A percentile compares a stretch with the other conserved stretches of the same genome.
These are phyloP conservation scores for Ceratocystis colombiana DNA, from an alignment of 2,329 filamentous ascomycete species.

Conservation along the genomic window DNA sequence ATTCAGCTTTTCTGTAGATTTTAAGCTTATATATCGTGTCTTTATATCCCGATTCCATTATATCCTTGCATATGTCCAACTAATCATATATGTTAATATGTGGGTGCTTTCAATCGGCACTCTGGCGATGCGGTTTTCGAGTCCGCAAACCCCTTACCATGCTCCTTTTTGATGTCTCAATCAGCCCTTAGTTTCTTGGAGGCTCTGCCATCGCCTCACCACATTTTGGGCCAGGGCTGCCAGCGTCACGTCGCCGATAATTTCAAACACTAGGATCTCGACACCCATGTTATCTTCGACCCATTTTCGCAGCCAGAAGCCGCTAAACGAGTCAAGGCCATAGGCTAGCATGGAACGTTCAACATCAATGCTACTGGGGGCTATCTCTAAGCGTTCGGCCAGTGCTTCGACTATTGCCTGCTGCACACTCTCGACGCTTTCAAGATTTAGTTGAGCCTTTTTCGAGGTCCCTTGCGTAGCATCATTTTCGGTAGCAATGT, in stretches of 20 bases:
- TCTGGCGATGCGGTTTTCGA: too few species aligned
- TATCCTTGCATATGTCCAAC: too few species aligned
- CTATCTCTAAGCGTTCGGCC: constrained; percentile 37
- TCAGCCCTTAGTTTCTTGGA: not conserved
- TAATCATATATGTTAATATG: too few species aligned
- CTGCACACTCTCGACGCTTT: constrained; percentile 33
- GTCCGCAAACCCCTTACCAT: not conserved
- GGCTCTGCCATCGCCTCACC: constrained; percentile 30
- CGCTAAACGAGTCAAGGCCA: constrained; percentile 45
- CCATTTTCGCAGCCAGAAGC: constrained; percentile 45
- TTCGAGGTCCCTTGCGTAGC: constrained; percentile 27
- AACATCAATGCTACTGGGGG: constrained; percentile 38
- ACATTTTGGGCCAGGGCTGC: constrained; percentile 34
- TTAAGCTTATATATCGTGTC: too few species aligned
- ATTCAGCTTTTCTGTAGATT: too few species aligned
- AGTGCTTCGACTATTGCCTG: constrained; percentile 29
- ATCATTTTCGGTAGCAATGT: not conserved
- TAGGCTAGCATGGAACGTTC: constrained; percentile 37
- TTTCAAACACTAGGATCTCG: constrained; percentile 40
- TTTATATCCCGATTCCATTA: too few species aligned
- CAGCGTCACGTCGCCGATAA: constrained; percentile 38
- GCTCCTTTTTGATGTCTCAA: not conserved
- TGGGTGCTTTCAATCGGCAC: too few species aligned
- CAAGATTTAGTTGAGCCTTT: constrained; percentile 25
- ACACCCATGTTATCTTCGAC: constrained; percentile 38